phyloP scores from a whole-genome alignment of 164 flowering plant genomes.

The Vitis vinifera region DNA sequence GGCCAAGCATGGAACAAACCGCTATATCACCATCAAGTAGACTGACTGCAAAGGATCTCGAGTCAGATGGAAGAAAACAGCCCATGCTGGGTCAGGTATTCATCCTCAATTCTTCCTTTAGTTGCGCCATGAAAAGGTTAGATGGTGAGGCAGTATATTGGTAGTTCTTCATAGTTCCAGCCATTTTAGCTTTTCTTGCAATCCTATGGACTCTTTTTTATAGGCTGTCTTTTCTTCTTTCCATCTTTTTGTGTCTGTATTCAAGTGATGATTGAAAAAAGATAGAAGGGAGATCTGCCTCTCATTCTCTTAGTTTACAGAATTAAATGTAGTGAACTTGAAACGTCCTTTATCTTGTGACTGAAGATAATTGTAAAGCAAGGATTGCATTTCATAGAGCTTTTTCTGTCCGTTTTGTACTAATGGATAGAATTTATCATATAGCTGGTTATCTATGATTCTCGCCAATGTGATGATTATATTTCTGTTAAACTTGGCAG shows the following conservation, averaged over 20 bases:
- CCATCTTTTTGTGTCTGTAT: not conserved
- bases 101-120: not conserved
- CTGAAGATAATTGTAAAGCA: constrained; percentile 1
- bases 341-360: not conserved
- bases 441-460: not conserved
- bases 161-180: too few species aligned
- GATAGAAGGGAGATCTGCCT: not conserved
- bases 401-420: not conserved
- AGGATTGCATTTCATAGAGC: not conserved
- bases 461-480: not conserved
- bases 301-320: not conserved
- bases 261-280: not conserved
- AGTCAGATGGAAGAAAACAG: too few species aligned
- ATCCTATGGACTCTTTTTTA: not conserved
- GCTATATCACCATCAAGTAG: constrained; percentile 75
- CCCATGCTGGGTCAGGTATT: constrained; percentile 1
- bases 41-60: not conserved
- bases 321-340: not conserved
- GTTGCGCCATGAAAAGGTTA: not conserved
- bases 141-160: too few species aligned
- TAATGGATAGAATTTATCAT: not conserved
- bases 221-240: not conserved
- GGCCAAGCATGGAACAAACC: constrained; percentile 83
- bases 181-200: too few species aligned
- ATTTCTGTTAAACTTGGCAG: too few species aligned